These are phyloP conservation scores for Craspedostauros australis DNA, from an alignment of 108 stramenopile genomes.

Conservation along the genomic window DNA sequence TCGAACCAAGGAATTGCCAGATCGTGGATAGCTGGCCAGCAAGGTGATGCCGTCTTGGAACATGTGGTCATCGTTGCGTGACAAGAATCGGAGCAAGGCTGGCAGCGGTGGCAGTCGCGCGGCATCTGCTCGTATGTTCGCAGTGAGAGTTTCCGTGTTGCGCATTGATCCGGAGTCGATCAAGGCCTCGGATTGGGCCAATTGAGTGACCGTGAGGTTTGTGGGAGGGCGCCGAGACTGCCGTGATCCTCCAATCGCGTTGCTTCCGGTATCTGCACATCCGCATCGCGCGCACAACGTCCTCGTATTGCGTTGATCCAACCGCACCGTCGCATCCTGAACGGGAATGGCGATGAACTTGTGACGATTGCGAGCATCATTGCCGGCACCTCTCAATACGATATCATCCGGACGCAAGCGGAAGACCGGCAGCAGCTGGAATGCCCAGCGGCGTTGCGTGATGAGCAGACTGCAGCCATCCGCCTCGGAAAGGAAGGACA, in stretches of 20 bases:
- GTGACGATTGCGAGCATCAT: constrained; percentile 24
- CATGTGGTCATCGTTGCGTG: background rate
- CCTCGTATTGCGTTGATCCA: constrained; percentile 70
- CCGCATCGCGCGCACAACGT: constrained; percentile 35
- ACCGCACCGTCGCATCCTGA: constrained; percentile 54
- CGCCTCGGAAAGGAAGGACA: constrained; percentile 57
- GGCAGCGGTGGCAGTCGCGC: background rate
- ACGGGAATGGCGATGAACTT: constrained; percentile 49
- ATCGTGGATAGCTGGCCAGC: constrained; percentile 84
- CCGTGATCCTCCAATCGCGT: no score
- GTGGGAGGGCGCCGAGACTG: no score
- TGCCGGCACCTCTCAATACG: constrained; percentile 8
- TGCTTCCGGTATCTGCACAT: no score
- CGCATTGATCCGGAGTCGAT: no score
- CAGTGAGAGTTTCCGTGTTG: no score
- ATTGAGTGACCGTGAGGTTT: no score
- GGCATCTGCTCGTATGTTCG: background rate
- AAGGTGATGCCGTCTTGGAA: constrained; percentile 34
- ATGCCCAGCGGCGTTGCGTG: constrained; percentile 39
- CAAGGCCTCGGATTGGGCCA: no score
- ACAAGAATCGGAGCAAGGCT: constrained; percentile 28
- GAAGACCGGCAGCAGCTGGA: constrained; percentile 51
- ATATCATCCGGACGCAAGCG: constrained; percentile 5
- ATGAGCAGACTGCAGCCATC: constrained; percentile 61
- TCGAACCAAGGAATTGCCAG: constrained; percentile 83